Base-by-base conservation (phyloP, 768 basidiomycete genomes). In the Phylloporus rhodoxanthus region DNA sequence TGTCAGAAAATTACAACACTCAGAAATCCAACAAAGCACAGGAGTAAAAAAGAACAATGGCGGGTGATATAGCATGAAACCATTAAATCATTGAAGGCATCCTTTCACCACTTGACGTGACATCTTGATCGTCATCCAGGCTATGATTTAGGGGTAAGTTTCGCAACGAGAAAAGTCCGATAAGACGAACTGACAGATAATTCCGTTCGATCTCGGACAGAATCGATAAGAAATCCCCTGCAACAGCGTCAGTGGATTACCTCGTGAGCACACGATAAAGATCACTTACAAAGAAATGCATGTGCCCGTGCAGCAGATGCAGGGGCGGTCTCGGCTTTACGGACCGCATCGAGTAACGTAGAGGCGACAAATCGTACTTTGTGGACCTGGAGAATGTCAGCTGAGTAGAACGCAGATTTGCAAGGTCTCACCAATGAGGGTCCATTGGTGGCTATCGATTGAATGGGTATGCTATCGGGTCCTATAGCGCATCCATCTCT, bases 291-390 rank as follows among this genome's bases (percentile, higher is more conserved):
- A 48, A 93, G 77, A 68, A 90, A 92, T 29, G 82, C 85, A 60
- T 93, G 87, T 3, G 91, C 92, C 32, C 90, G 79, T 36, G 87
- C 86, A 38, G 88, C 88, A 38, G 82, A 86, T 6, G 79, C 85
- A 49, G 86, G 86, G 13, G 85, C 84, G 7, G 81, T 86, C 61
- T 88, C 87, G 42, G 82, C 86, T 68, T 87, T 85, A 43, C 84
- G 76, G 29, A 94, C 85, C 15, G 87, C 81, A 62, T 93, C 91
- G 51, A 94, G 74, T 45, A 95, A 70, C 2, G 90, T 91, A 11
- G 90, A 93, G 14, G 92, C 92, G 32, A 94, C 90, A 65, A 91
- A 94, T 50, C 92, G 84, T 54, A 94, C 91, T 76, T 94, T 94
- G 64, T 89, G 85, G 14, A 94, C 89, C 83, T 86, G 54, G 29